Evolutionary conservation across 108 stramenopile species (phyloP).

Genomic region (Skeletonema tropicum): DNA sequence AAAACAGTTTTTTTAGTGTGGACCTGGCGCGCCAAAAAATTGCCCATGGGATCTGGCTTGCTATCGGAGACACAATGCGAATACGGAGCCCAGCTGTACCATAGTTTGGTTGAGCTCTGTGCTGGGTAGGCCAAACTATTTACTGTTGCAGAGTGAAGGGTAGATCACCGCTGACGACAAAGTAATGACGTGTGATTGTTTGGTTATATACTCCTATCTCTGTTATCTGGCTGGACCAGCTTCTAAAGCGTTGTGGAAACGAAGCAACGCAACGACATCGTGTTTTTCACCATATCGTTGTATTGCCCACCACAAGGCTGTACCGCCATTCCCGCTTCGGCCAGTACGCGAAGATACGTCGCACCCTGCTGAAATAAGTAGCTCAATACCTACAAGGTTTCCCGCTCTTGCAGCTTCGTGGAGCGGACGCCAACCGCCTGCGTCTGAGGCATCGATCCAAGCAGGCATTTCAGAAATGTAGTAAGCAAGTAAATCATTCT

Average conservation of each 20-base stretch:
- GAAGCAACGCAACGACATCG: constrained; percentile 30
- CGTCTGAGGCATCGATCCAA: constrained; percentile 38
- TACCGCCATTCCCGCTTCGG: constrained; percentile 34
- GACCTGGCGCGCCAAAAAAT: no score
- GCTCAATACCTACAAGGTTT: constrained; percentile 36
- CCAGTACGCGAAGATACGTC: constrained; percentile 35
- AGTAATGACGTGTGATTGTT: no score
- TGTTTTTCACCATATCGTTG: constrained; percentile 44
- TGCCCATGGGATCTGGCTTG: no score
- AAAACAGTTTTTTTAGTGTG: no score
- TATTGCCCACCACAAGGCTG: constrained; percentile 46
- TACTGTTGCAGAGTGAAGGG: no score
- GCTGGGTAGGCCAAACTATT: no score
- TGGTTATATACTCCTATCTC: not conserved
- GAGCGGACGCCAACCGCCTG: constrained; percentile 50
- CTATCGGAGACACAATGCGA: no score
- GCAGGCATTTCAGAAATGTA: constrained; percentile 25
- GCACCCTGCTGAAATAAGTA: constrained; percentile 35
- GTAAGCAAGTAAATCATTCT: constrained; percentile 34
- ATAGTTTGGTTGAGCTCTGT: no score
- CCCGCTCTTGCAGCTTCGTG: constrained; percentile 55
- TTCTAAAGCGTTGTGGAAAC: constrained; percentile 27
- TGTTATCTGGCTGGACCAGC: constrained; percentile 17
- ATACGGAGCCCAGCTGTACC: no score
- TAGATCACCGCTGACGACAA: no score